A percentile compares a stretch with the other conserved stretches of the same genome.
Conservation (phyloP, 768 basidiomycete genomes). For the Exsudoporus frostii region DNA sequence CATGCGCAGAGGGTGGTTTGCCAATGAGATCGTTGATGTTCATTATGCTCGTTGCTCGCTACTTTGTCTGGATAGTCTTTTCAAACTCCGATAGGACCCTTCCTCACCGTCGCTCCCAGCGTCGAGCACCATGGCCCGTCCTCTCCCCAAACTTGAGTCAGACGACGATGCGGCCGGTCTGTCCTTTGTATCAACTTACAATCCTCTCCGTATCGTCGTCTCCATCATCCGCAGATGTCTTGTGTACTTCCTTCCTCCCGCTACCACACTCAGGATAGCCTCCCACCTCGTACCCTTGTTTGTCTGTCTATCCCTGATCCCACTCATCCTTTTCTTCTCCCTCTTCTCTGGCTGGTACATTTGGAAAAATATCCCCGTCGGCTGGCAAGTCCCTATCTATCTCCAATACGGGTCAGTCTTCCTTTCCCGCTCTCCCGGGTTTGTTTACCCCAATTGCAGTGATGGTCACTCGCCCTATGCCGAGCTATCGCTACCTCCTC, state of each 20-base stretch:
- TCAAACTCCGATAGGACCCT: constrained; percentile 22
- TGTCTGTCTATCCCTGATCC: constrained; percentile 60
- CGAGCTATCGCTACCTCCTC: constrained; percentile 43
- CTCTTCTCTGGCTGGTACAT: constrained; percentile 68
- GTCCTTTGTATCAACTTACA: constrained; percentile 4
- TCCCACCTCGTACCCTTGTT: constrained; percentile 65
- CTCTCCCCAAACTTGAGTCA: constrained; percentile 16
- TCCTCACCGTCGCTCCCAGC: constrained; percentile 7
- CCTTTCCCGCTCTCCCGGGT: background rate
- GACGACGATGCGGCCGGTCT: constrained; percentile 8
- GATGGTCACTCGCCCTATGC: constrained; percentile 68
- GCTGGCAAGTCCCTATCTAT: constrained; percentile 67
- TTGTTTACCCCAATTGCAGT: constrained; percentile 35
- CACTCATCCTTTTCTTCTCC: constrained; percentile 59
- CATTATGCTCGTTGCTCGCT: constrained; percentile 4
- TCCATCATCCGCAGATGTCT: constrained; percentile 1
- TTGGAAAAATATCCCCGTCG: constrained; percentile 66
- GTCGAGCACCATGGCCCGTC: constrained; percentile 22
- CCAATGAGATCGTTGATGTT: constrained; percentile 45
- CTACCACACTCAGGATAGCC: constrained; percentile 35
- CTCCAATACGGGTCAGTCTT: constrained; percentile 75
- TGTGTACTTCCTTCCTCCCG: constrained; percentile 9
- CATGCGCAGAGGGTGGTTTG: constrained; percentile 44
- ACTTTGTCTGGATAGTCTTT: background rate
- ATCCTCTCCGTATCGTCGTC: constrained; percentile 3